A percentile compares a stretch with the other conserved stretches of the same genome.
Evolutionary conservation across 208 protist genomes (phyloP).

Genomic region (Wallacemonas sp.): DNA sequence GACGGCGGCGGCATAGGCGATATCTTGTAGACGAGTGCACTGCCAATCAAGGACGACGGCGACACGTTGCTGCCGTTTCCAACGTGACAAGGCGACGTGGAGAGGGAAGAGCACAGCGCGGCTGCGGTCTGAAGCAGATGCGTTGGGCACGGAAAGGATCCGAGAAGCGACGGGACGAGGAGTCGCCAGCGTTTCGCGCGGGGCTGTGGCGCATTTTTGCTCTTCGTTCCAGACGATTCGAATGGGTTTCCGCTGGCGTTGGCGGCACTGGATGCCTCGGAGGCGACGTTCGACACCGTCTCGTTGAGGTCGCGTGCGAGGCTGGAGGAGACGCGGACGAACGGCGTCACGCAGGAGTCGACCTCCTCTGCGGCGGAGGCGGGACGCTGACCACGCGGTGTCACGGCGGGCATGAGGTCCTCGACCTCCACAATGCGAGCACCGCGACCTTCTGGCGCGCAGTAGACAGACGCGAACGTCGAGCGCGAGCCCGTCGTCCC

Average conservation of each 20-base stretch:
- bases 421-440: conserved; percentile 9
- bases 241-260: no score
- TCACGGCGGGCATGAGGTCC: neutral
- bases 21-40: neutral
- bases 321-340: conserved; percentile 3
- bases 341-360: neutral
- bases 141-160: neutral
- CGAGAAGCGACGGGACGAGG: neutral
- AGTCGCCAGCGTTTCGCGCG: conserved; percentile 6
- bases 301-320: neutral
- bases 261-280: conserved; percentile 1
- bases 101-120: no score
- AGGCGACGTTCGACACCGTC: neutral
- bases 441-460: conserved; percentile 14
- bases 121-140: conserved; percentile 9
- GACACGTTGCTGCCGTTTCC: no score
- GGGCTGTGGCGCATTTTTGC: neutral
- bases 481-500: neutral
- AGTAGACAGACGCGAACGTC: neutral
- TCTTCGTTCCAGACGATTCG: no score
- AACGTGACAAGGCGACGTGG: no score
- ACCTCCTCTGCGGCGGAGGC: neutral
- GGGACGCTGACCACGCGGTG: neutral
- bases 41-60: neutral
- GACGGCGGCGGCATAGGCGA: neutral